Conservation (phyloP, 495 filamentous ascomycete genomes). For the Penicillium steckii region DNA sequence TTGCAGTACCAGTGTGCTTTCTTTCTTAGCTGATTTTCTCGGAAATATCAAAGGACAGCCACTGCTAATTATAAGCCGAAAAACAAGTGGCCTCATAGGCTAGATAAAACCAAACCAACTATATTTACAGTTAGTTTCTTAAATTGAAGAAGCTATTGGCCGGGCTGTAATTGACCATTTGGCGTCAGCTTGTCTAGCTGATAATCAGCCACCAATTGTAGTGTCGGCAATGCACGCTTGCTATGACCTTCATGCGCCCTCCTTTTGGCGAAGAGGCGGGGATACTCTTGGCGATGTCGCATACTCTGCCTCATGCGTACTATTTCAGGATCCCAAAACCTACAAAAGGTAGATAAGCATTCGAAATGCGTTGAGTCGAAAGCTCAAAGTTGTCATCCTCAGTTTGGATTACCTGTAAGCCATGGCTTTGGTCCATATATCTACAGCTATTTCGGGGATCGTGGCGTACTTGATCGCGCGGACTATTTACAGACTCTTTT, state of each 20-base stretch:
- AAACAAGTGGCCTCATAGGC: not conserved
- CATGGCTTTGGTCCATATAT: constrained; percentile 12
- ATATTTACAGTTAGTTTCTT: not conserved
- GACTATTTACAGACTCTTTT: constrained; percentile 30
- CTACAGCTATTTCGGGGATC: not conserved
- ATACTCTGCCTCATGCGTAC: no score
- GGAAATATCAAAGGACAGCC: no score
- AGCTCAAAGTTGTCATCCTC: not conserved
- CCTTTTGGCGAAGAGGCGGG: not conserved
- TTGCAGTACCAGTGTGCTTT: no score
- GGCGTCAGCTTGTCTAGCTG: not conserved
- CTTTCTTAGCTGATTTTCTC: no score
- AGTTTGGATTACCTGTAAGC: not conserved
- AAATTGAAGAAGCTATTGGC: not conserved
- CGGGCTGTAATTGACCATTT: no score
- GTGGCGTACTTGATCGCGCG: constrained; percentile 1
- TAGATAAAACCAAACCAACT: not conserved
- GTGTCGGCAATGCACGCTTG: not conserved
- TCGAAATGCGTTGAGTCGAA: no score
- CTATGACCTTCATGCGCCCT: not conserved
- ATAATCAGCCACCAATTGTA: not conserved
- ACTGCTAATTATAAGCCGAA: not conserved
- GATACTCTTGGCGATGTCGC: not conserved
- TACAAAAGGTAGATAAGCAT: no score
- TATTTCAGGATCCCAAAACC: no score